phyloP scores from a whole-genome alignment of 768 basidiomycete species.

The Tephrocybe sp. region DNA sequence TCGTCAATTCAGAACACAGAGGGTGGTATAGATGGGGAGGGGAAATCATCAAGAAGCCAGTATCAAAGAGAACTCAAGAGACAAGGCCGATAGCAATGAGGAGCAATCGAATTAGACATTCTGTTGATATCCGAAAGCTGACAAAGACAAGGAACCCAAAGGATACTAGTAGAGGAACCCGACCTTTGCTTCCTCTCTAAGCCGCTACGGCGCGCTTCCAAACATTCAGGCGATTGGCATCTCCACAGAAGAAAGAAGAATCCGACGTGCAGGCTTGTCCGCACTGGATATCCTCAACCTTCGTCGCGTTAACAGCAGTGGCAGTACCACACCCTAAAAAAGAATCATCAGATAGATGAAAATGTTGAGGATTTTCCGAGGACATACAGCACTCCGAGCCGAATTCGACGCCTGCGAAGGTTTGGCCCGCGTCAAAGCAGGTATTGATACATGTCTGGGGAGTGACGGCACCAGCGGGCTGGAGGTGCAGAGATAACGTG shows the following conservation, averaged over 20 bases:
- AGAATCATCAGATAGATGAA: too few species aligned
- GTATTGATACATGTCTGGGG: conserved; percentile 9
- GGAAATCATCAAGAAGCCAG: too few species aligned
- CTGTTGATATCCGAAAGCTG: too few species aligned
- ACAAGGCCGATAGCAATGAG: too few species aligned
- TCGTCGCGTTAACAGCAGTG: neutral
- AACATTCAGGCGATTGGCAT: conserved; percentile 8
- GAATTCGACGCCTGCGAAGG: conserved; percentile 6
- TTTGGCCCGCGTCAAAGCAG: neutral
- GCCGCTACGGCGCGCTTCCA: neutral
- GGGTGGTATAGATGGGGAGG: too few species aligned
- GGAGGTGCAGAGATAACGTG: conserved; percentile 8
- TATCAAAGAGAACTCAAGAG: too few species aligned
- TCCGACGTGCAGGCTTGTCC: conserved; percentile 5
- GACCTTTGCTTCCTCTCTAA: neutral
- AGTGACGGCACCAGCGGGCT: conserved; percentile 3
- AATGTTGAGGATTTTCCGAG: neutral
- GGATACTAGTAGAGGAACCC: neutral
- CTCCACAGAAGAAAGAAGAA: conserved; percentile 12
- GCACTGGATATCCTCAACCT: conserved; percentile 5
- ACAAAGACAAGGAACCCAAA: neutral
- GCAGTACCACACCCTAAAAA: conserved; percentile 9
- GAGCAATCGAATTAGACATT: too few species aligned
- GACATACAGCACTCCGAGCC: conserved; percentile 8
- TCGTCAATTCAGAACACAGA: too few species aligned